These are phyloP conservation scores for Metschnikowia gelsemii DNA, from an alignment of 805 yeast genomes.

Conservation along the genomic window DNA sequence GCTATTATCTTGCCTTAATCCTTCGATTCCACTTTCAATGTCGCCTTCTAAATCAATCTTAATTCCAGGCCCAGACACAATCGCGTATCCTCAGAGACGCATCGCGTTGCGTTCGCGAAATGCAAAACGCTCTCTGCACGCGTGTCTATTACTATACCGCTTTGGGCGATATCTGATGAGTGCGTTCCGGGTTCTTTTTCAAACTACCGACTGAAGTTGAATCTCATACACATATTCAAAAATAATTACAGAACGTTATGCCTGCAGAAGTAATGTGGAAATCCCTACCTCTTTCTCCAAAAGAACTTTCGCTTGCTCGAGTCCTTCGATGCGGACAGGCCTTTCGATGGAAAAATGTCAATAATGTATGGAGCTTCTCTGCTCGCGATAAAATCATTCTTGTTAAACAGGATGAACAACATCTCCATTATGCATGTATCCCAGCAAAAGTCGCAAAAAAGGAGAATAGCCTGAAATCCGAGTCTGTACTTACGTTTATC, in stretches of 20 bases:
- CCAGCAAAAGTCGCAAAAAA: conserved; percentile 20
- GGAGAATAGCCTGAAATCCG: conserved; percentile 22
- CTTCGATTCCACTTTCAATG: too few relatives aligned
- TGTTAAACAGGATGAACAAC: conserved; percentile 55
- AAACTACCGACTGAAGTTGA: too few relatives aligned
- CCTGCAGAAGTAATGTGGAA: conserved; percentile 19
- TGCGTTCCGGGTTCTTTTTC: not conserved
- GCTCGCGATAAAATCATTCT: conserved; percentile 59
- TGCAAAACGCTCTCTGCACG: conserved; percentile 5
- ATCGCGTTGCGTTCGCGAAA: conserved; percentile 4
- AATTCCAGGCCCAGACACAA: too few relatives aligned
- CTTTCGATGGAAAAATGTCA: conserved; percentile 70
- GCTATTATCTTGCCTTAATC: too few relatives aligned
- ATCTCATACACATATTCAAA: not conserved
- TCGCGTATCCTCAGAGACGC: conserved; percentile 1
- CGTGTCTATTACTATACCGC: conserved; percentile 8
- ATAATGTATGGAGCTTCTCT: conserved; percentile 66
- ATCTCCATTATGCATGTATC: conserved; percentile 49
- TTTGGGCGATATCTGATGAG: conserved; percentile 6
- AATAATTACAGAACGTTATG: conserved; percentile 9
- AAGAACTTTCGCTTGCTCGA: conserved; percentile 57
- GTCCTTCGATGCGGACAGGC: conserved; percentile 86
- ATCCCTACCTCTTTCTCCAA: conserved; percentile 15
- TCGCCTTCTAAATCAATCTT: not conserved
- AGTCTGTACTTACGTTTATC: conserved; percentile 44